phyloP scores from a whole-genome alignment of 768 basidiomycete species.

The Favolaschia claudopus region DNA sequence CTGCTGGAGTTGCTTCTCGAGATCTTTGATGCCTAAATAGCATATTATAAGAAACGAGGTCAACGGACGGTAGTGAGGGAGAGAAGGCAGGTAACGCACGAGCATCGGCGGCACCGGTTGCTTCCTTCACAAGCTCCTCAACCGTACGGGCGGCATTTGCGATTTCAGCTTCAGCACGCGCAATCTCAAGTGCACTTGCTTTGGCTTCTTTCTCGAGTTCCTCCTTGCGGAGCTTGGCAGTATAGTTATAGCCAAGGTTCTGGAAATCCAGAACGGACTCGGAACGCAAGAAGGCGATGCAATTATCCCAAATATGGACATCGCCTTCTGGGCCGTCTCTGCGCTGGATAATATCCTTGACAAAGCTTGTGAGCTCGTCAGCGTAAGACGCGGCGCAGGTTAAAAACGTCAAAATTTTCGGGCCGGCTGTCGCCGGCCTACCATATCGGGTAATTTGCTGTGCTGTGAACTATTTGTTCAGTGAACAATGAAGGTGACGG shows the following conservation, averaged over 20 bases:
- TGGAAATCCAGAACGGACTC: background rate
- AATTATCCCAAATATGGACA: background rate
- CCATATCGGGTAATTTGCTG: no score
- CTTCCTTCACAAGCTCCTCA: background rate
- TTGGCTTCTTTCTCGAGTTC: background rate
- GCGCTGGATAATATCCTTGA: background rate
- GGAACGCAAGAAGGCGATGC: background rate
- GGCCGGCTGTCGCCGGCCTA: no score
- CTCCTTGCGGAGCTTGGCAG: background rate
- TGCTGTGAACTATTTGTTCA: no score
- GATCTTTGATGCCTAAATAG: background rate
- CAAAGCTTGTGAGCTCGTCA: no score
- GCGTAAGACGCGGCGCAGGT: no score
- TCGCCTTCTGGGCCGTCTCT: background rate
- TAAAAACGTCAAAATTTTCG: no score
- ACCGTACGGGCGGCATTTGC: background rate
- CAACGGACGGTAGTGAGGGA: background rate
- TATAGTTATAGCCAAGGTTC: slow-evolving; percentile 1
- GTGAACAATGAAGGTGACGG: no score
- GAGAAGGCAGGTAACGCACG: background rate
- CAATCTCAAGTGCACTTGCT: background rate
- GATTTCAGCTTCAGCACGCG: background rate
- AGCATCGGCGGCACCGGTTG: background rate
- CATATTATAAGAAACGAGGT: background rate
- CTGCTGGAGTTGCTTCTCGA: no score